Conservation (phyloP, 1,284 basidiomycete genomes). For the Abortiporus biennis region DNA sequence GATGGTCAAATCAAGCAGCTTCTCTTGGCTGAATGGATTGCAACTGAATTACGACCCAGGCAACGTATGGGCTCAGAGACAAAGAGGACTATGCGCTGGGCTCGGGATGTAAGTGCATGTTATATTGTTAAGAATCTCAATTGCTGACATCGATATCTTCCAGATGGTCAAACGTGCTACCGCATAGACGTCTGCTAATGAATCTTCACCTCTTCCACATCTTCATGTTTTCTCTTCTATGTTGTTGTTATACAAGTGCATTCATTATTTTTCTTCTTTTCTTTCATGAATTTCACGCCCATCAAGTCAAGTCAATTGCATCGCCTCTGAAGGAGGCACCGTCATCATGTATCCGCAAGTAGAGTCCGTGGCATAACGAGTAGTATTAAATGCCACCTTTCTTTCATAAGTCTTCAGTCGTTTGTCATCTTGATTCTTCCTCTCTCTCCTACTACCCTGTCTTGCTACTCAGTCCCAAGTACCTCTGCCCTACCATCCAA, state of each 20-base stretch:
- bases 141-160: slow-evolving; percentile 6
- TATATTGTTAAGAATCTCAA: not conserved
- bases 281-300: slow-evolving; percentile 9
- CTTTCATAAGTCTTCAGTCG: not conserved
- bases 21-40: slow-evolving; percentile 81
- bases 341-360: slow-evolving; percentile 7
- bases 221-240: slow-evolving; percentile 6
- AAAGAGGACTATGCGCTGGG: slow-evolving; percentile 80
- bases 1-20: slow-evolving; percentile 76
- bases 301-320: slow-evolving; percentile 4
- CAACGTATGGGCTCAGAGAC: slow-evolving; percentile 61
- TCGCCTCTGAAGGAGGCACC: slow-evolving; percentile 18
- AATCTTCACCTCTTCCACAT: not conserved
- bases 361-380: slow-evolving; percentile 7
- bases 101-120: slow-evolving; percentile 58
- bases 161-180: slow-evolving; percentile 25
- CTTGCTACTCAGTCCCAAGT: no score
- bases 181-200: slow-evolving; percentile 11
- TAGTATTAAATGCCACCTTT: not conserved
- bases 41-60: slow-evolving; percentile 68
- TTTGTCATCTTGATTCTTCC: not conserved
- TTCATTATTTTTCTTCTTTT: slow-evolving; percentile 5
- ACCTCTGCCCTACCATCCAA: no score
- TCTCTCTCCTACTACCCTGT: no score
- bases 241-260: not conserved